phyloP scores from a whole-genome alignment of 768 basidiomycete species.

The Gloeopeniophorella convolvens region DNA sequence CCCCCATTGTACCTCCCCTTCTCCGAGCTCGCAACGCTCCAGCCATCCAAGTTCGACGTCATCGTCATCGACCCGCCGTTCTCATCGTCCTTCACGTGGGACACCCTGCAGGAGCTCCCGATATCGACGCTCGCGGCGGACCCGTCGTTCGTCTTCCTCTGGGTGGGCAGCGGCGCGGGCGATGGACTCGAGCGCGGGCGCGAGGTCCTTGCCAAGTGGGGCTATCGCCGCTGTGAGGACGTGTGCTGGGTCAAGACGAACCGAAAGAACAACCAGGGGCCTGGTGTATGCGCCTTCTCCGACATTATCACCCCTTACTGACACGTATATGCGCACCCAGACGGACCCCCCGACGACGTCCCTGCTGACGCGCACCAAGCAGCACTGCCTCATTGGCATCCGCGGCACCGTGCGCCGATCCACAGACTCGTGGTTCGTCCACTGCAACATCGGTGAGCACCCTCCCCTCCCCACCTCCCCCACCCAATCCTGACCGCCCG shows the following conservation, averaged over 20 bases:
- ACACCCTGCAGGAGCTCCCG: conserved; percentile 74
- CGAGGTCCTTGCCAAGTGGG: conserved; percentile 90
- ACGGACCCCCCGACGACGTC: conserved; percentile 84
- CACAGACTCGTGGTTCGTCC: conserved; percentile 94
- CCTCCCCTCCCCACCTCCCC: conserved; percentile 16
- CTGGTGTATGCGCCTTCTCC: conserved; percentile 49
- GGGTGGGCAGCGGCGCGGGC: conserved; percentile 89
- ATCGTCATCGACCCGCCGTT: conserved; percentile 90
- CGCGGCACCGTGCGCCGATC: conserved; percentile 92
- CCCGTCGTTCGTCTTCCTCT: conserved; percentile 90
- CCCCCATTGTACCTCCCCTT: conserved; percentile 69
- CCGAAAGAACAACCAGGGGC: conserved; percentile 57
- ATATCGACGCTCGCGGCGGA: conserved; percentile 80
- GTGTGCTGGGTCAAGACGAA: conserved; percentile 99
- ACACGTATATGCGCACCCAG: conserved; percentile 32
- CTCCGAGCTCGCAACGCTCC: conserved; percentile 47
- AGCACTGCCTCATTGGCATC: conserved; percentile 97
- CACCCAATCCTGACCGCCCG: conserved; percentile 4
- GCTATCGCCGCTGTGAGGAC: conserved; percentile 91
- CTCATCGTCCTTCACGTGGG: conserved; percentile 82
- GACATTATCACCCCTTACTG: not conserved
- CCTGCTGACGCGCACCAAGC: conserved; percentile 83
- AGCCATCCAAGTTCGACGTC: conserved; percentile 77
- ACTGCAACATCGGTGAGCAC: conserved; percentile 88
- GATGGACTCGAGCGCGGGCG: conserved; percentile 89